These are phyloP conservation scores for Colletotrichum spaethianum DNA, from an alignment of 2,329 filamentous ascomycete genomes.

Conservation along the genomic window DNA sequence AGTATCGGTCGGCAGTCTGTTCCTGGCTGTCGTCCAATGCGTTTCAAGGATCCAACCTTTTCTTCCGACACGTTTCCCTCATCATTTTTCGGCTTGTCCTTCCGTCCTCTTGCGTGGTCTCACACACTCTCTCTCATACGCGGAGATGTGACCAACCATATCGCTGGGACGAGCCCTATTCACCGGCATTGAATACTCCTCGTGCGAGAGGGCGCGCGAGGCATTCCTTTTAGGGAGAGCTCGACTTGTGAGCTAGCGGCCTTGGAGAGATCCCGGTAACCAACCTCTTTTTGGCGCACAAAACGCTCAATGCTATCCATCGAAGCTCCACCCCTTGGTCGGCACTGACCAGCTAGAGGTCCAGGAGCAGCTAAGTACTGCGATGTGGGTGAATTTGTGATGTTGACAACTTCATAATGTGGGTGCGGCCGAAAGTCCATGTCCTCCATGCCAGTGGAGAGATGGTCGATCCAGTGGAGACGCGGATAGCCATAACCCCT, in stretches of 20 bases:
- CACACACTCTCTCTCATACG: conserved; percentile 13
- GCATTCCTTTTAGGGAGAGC: conserved; percentile 9
- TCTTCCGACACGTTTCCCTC: conserved; percentile 2
- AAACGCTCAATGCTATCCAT: conserved; percentile 25
- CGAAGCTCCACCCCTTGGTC: conserved; percentile 1
- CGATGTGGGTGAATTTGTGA: conserved; percentile 27
- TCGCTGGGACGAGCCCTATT: conserved; percentile 12
- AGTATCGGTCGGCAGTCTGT: conserved; percentile 18
- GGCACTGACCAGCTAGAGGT: conserved; percentile 21
- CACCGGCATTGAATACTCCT: conserved; percentile 30
- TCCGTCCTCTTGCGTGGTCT: conserved; percentile 6
- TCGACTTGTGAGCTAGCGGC: neutral
- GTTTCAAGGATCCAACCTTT: conserved; percentile 10
- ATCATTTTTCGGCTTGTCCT: conserved; percentile 23
- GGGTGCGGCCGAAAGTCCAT: conserved; percentile 18
- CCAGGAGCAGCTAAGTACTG: conserved; percentile 20
- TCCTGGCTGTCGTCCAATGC: conserved; percentile 21
- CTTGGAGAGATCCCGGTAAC: conserved; percentile 19
- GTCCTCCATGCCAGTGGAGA: conserved; percentile 33
- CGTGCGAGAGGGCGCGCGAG: conserved; percentile 21
- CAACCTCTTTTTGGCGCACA: conserved; percentile 17
- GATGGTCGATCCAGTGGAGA: conserved; percentile 39
- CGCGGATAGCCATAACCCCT: conserved; percentile 30
- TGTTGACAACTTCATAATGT: conserved; percentile 13
- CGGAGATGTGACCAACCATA: conserved; percentile 8